These are phyloP conservation scores for Sphaerosporella brunnea DNA, from an alignment of 495 filamentous ascomycete genomes.

Conservation along the genomic window DNA sequence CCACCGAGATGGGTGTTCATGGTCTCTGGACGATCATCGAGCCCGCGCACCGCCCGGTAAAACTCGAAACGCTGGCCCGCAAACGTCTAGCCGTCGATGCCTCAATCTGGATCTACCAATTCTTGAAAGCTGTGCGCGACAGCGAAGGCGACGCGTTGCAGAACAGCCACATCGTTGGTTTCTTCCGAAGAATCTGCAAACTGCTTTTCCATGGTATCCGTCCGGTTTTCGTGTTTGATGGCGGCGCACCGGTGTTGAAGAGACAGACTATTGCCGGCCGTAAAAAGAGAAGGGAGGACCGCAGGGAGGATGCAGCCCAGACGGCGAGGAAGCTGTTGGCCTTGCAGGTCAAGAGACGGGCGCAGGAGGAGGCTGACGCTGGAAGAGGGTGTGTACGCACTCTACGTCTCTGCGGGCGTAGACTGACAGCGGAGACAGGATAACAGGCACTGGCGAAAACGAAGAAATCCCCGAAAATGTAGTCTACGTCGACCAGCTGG, in stretches of 20 bases:
- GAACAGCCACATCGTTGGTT: slow-evolving; percentile 87
- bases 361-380: slow-evolving; percentile 59
- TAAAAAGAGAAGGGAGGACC: slow-evolving; percentile 65
- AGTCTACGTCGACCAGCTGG: slow-evolving; percentile 75
- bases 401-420: too few species aligned
- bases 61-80: slow-evolving; percentile 84
- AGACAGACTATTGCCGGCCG: slow-evolving; percentile 69
- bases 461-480: slow-evolving; percentile 51
- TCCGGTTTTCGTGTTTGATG: slow-evolving; percentile 96
- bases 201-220: slow-evolving; percentile 90
- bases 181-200: slow-evolving; percentile 96
- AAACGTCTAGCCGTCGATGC: slow-evolving; percentile 94
- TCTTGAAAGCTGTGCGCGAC: slow-evolving; percentile 93
- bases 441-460: slow-evolving; percentile 23
- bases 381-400: not conserved
- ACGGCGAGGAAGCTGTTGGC: slow-evolving; percentile 83
- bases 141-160: slow-evolving; percentile 94
- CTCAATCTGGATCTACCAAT: slow-evolving; percentile 99
- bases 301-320: slow-evolving; percentile 76
- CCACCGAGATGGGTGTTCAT: slow-evolving; percentile 68
- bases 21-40: slow-evolving; percentile 90
- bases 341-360: slow-evolving; percentile 73
- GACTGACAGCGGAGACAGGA: not conserved
- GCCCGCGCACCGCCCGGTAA: slow-evolving; percentile 76
- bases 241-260: slow-evolving; percentile 79